These are phyloP conservation scores for Carex pumila DNA, from an alignment of 176 grass and related monocot species.

Conservation along the genomic window DNA sequence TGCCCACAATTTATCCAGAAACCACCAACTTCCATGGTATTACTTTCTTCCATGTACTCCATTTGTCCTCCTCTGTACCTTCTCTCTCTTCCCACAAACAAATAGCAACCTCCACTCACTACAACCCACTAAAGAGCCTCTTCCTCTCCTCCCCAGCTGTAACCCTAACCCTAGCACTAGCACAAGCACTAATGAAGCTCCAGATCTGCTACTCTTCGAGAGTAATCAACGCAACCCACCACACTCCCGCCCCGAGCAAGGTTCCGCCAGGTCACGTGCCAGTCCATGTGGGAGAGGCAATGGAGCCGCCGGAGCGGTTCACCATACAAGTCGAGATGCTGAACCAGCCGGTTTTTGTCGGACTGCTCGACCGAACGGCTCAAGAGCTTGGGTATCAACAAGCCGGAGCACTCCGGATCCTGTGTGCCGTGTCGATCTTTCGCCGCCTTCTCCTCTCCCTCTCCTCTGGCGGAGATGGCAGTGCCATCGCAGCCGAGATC, in stretches of 20 bases:
- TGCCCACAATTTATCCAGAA: not conserved
- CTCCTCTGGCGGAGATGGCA: not conserved
- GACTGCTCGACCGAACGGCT: conserved; percentile 58
- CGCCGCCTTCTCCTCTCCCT: conserved; percentile 49
- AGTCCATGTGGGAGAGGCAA: conserved; percentile 62
- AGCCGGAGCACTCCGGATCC: conserved; percentile 68
- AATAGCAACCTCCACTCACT: conserved; percentile 28
- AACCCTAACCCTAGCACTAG: conserved; percentile 1
- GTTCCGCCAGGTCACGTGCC: conserved; percentile 80
- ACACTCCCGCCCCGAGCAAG: conserved; percentile 1
- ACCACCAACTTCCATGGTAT: conserved; percentile 7
- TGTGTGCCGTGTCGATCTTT: conserved; percentile 61
- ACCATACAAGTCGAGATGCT: conserved; percentile 68
- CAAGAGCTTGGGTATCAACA: conserved; percentile 88
- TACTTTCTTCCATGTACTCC: conserved; percentile 18
- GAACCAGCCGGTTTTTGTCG: conserved; percentile 52
- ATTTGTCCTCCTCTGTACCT: conserved; percentile 11
- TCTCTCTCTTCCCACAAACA: conserved; percentile 10
- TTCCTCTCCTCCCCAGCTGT: not conserved
- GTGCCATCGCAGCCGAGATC: not conserved
- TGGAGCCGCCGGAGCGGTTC: conserved; percentile 83
- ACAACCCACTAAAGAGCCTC: not conserved
- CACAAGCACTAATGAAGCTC: conserved; percentile 35
- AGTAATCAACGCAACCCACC: conserved; percentile 31
- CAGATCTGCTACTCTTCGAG: conserved; percentile 41